Evolutionary conservation across 371 early-diverging fungal genomes (phyloP).

Genomic region (Mortierella sp.): DNA sequence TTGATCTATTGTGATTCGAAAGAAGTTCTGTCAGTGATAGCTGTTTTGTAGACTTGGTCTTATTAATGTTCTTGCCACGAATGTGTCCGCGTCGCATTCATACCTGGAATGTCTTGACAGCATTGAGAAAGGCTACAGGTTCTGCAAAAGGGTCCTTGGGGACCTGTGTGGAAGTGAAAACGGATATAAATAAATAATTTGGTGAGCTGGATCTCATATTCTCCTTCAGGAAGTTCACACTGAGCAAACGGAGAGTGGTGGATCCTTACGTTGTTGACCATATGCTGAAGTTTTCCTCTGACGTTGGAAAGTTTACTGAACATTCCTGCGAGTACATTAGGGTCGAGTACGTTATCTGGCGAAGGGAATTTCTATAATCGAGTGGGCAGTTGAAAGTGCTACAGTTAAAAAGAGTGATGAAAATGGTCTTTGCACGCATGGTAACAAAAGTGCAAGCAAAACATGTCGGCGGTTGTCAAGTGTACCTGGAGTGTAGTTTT

Average conservation of each 20-base stretch:
- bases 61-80: neutral
- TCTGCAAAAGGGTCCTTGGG: conserved; percentile 77
- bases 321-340: conserved; percentile 70
- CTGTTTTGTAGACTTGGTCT: neutral
- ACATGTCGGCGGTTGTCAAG: neutral
- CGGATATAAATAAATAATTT: neutral
- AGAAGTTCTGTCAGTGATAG: too few species aligned
- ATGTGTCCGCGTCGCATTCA: neutral
- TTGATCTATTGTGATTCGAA: conserved; percentile 23
- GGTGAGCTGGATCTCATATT: neutral
- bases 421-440: neutral
- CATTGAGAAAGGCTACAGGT: conserved; percentile 64
- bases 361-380: conserved; percentile 28
- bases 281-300: conserved; percentile 71
- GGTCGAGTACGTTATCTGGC: conserved; percentile 73
- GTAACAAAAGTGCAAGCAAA: neutral
- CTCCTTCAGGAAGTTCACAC: neutral
- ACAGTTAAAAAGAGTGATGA: neutral
- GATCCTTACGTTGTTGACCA: conserved; percentile 68
- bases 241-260: neutral
- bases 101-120: conserved; percentile 73
- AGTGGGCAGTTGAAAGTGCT: neutral
- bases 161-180: conserved; percentile 49
- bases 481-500: conserved; percentile 67
- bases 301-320: conserved; percentile 70